phyloP scores from a whole-genome alignment of 805 yeast genomes.

The Ogataea salicorniae region DNA sequence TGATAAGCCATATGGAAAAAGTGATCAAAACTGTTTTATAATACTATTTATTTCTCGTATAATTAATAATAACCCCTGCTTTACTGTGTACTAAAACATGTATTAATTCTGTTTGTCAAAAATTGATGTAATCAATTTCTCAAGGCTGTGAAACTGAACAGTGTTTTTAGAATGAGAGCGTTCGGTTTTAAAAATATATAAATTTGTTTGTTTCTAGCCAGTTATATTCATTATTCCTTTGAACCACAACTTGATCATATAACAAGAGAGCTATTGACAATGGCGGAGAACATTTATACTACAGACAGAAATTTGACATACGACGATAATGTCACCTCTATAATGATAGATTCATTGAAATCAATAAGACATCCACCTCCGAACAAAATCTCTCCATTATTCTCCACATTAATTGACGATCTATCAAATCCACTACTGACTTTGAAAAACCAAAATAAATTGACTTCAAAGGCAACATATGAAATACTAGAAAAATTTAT shows the following conservation, averaged over 20 bases:
- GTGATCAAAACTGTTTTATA: constrained; percentile 13
- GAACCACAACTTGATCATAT: no score
- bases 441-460: constrained; percentile 8
- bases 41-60: not conserved
- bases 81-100: no score
- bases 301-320: no score
- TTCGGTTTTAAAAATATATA: no score
- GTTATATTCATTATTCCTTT: no score
- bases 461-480: constrained; percentile 4
- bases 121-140: no score
- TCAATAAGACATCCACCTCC: constrained; percentile 29
- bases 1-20: constrained; percentile 12
- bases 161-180: no score
- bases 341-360: constrained; percentile 9
- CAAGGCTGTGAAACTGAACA: no score
- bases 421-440: constrained; percentile 35
- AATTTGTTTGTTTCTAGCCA: no score
- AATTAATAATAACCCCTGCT: not conserved
- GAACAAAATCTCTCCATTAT: constrained; percentile 37
- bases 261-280: no score
- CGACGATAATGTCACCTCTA: not conserved
- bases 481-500: constrained; percentile 35
- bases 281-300: no score
- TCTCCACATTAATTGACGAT: constrained; percentile 35
- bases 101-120: no score